phyloP scores from a whole-genome alignment of 306 rosid genomes.

The Alnus glutinosa region DNA sequence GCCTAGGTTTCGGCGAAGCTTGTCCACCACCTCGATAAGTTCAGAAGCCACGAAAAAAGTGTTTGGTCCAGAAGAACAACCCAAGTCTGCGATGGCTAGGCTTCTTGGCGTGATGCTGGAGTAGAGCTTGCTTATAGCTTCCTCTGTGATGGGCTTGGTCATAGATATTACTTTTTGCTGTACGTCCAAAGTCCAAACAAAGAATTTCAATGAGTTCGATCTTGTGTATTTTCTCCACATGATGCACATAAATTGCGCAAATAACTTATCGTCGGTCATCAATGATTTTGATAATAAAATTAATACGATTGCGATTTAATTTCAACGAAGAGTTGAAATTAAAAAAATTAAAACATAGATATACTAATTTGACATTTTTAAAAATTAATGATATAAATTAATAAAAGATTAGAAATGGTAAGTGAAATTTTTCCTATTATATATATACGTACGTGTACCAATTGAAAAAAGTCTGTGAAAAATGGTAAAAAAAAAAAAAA shows the following conservation, averaged over 20 bases:
- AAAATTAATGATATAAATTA: no score
- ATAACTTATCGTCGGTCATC: background rate
- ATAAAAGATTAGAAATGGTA: no score
- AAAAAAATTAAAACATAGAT: no score
- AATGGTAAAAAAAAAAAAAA: no score
- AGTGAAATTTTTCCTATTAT: no score
- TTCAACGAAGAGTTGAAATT: no score
- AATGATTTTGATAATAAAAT: background rate
- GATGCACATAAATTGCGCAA: background rate
- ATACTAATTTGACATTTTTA: no score
- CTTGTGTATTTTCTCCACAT: background rate
- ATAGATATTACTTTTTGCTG: slow-evolving; percentile 46
- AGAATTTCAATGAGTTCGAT: background rate
- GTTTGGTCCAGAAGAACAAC: slow-evolving; percentile 66
- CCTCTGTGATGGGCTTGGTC: slow-evolving; percentile 44
- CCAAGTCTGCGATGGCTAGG: slow-evolving; percentile 52
- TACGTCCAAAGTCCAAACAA: background rate
- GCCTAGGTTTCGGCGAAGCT: slow-evolving; percentile 25
- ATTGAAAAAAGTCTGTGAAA: no score
- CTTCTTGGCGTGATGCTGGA: slow-evolving; percentile 3
- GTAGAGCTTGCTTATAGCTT: slow-evolving; percentile 36
- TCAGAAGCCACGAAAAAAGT: slow-evolving; percentile 38
- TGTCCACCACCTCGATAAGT: slow-evolving; percentile 34
- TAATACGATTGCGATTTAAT: no score
- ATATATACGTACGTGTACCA: no score